phyloP scores from a whole-genome alignment of 371 early-diverging fungal species.

The Mortierella sp. region DNA sequence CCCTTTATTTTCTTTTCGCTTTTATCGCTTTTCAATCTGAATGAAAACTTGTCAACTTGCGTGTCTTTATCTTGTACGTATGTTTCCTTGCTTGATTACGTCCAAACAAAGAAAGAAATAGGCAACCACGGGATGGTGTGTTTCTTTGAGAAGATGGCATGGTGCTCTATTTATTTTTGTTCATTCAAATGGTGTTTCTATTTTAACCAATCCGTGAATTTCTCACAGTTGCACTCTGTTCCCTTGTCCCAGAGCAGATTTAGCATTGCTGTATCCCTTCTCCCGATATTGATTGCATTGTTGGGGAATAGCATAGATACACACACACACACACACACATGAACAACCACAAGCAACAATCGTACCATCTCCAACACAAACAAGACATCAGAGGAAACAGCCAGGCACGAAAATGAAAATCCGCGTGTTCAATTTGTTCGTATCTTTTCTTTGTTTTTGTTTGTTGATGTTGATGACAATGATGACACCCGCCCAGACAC shows the following conservation, averaged over 20 bases:
- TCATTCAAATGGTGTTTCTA: constrained; percentile 3
- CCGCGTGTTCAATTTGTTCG: not conserved
- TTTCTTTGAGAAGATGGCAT: not conserved
- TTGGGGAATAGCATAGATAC: not conserved
- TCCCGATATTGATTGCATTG: too few species aligned
- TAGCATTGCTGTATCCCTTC: too few species aligned
- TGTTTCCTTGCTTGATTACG: not conserved
- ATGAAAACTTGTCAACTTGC: not conserved
- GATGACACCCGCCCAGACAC: not conserved
- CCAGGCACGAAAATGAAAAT: not conserved
- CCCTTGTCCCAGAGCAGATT: not conserved
- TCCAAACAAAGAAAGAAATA: not conserved
- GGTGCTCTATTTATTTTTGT: not conserved
- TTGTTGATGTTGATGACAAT: not conserved
- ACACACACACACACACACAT: not conserved
- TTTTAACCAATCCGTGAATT: not conserved
- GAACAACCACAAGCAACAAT: not conserved
- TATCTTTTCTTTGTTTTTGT: not conserved
- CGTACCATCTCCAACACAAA: not conserved
- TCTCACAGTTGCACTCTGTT: not conserved
- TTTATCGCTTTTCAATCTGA: not conserved
- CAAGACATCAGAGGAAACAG: not conserved
- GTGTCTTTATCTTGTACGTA: not conserved
- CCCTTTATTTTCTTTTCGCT: constrained; percentile 1
- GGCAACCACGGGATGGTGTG: not conserved